These are phyloP conservation scores for Xerocomus nothofagi DNA, from an alignment of 1,284 basidiomycete genomes.

Conservation along the genomic window DNA sequence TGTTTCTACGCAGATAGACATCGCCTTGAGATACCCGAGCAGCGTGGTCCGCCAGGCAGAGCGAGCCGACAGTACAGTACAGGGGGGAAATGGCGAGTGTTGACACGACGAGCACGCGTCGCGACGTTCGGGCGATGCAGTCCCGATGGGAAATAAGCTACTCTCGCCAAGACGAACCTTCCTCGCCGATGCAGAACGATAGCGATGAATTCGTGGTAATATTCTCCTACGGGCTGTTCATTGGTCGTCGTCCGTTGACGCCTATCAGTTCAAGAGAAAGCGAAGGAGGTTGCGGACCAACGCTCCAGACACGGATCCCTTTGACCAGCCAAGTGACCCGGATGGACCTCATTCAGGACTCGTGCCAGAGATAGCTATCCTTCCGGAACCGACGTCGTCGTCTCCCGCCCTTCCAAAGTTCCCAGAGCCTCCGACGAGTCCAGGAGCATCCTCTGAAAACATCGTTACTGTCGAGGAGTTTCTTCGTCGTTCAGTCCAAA, in stretches of 20 bases:
- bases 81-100: too few species aligned
- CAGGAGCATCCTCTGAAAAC: not conserved
- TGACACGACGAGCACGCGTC: too few species aligned
- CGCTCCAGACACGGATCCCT: constrained; percentile 1
- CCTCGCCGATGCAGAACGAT: constrained; percentile 9
- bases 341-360: not conserved
- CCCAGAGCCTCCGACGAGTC: not conserved
- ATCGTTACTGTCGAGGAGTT: constrained; percentile 32
- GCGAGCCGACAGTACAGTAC: too few species aligned
- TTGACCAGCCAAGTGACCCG: not conserved
- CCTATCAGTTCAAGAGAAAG: constrained; percentile 30
- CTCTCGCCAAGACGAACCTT: not conserved
- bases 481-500: constrained; percentile 16
- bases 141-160: too few species aligned
- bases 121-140: too few species aligned
- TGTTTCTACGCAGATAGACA: not conserved
- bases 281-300: constrained; percentile 23
- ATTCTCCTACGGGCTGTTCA: not conserved
- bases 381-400: constrained; percentile 9
- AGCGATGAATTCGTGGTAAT: constrained; percentile 30
- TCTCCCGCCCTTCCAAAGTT: not conserved
- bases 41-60: not conserved
- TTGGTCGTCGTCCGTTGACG: not conserved
- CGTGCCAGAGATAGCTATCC: constrained; percentile 19
- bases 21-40: not conserved